Conservation (phyloP, 2,329 filamentous ascomycete genomes). For the Aspergillus sp. region DNA sequence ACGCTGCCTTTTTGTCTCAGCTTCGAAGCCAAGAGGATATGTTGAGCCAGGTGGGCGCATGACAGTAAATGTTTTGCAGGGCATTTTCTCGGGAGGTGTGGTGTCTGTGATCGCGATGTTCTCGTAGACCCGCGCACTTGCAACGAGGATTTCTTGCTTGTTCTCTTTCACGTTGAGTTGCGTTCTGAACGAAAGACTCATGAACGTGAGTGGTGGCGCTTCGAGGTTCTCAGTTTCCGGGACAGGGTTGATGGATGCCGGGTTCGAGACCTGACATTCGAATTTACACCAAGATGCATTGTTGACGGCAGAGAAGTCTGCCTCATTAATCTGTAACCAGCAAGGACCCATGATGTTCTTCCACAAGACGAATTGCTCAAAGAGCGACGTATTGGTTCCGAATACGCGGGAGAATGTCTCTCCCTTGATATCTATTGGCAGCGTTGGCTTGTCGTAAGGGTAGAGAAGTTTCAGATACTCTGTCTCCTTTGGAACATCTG, state of each 20-base stretch:
- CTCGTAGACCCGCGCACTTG: constrained; percentile 88
- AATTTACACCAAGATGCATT: constrained; percentile 97
- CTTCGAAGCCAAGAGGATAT: constrained; percentile 84
- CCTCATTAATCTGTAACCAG: constrained; percentile 85
- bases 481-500: constrained; percentile 76
- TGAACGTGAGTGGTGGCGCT: constrained; percentile 81
- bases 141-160: constrained; percentile 90
- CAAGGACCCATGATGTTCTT: constrained; percentile 99
- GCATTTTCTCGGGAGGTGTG: constrained; percentile 78
- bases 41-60: constrained; percentile 70
- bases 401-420: constrained; percentile 94
- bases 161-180: constrained; percentile 86
- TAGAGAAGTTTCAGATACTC: constrained; percentile 96
- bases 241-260: constrained; percentile 65
- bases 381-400: constrained; percentile 84
- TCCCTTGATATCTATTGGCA: constrained; percentile 66
- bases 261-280: constrained; percentile 74
- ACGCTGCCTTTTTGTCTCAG: constrained; percentile 64
- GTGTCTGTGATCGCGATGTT: constrained; percentile 82
- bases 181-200: constrained; percentile 87
- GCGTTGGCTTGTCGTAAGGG: constrained; percentile 72
- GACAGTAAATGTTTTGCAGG: constrained; percentile 83
- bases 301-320: constrained; percentile 74
- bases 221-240: constrained; percentile 75
- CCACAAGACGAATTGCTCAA: constrained; percentile 97